These are phyloP conservation scores for Phellopilus nigrolimitatus DNA, from an alignment of 1,284 basidiomycete species.

Conservation along the genomic window DNA sequence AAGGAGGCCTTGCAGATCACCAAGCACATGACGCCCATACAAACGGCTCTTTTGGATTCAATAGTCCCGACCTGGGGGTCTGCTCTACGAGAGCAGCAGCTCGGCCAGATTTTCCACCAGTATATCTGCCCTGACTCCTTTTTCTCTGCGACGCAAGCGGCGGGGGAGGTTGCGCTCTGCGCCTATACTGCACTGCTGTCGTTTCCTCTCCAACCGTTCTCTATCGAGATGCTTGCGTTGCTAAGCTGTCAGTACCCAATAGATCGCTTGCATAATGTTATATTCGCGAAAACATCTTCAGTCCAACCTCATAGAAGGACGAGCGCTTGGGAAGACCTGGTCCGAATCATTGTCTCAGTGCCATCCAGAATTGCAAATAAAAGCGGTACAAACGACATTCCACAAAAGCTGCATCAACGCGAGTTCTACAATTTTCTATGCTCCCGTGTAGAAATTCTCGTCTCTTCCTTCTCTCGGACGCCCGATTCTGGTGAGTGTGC, in stretches of 20 bases:
- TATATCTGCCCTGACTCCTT: conserved; percentile 68
- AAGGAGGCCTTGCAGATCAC: conserved; percentile 32
- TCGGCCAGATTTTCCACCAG: conserved; percentile 45
- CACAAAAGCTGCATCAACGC: conserved; percentile 40
- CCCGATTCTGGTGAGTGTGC: conserved; percentile 29
- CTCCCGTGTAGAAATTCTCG: conserved; percentile 50
- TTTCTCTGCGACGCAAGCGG: conserved; percentile 41
- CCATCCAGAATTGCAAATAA: conserved; percentile 67
- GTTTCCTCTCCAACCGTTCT: conserved; percentile 41
- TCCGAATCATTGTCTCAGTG: conserved; percentile 54
- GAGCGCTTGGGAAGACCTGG: conserved; percentile 63
- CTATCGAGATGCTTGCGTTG: conserved; percentile 47
- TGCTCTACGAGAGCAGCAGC: conserved; percentile 44
- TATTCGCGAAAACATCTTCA: conserved; percentile 34
- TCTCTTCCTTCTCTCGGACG: conserved; percentile 28
- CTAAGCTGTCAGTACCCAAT: conserved; percentile 61
- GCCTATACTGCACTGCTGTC: conserved; percentile 62
- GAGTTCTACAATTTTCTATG: conserved; percentile 50
- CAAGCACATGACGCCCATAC: conserved; percentile 54
- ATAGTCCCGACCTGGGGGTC: conserved; percentile 67
- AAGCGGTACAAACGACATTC: background rate
- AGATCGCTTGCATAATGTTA: conserved; percentile 54
- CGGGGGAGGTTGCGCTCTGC: conserved; percentile 50
- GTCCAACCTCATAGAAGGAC: conserved; percentile 27
- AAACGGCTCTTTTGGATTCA: conserved; percentile 57